A percentile compares a stretch with the other conserved stretches of the same genome.
Evolutionary conservation across 2,329 filamentous ascomycete genomes (phyloP).

Genomic region (Trichoderma sp.): DNA sequence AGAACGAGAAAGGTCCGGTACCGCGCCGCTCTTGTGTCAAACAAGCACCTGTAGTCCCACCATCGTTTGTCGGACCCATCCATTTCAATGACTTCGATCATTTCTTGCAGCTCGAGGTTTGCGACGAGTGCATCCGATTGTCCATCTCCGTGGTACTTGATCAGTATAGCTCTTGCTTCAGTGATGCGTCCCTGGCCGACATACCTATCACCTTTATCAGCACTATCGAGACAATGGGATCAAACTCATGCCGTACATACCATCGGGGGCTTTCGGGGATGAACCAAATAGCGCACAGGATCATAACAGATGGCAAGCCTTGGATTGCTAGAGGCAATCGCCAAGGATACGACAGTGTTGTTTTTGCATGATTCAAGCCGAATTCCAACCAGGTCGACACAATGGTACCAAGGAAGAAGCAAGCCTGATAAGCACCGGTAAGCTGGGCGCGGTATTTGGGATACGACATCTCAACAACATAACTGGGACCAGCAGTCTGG

Average conservation of each 20-base stretch:
- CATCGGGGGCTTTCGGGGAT: constrained; percentile 11
- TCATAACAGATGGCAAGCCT: neutral
- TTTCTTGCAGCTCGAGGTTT: constrained; percentile 11
- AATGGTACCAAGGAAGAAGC: constrained; percentile 12
- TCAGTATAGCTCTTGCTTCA: neutral
- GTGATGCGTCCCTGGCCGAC: constrained; percentile 1
- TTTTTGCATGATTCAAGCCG: constrained; percentile 14
- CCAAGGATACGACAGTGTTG: constrained; percentile 4
- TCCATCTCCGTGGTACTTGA: constrained; percentile 11
- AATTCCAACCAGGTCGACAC: constrained; percentile 9
- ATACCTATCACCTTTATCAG: neutral
- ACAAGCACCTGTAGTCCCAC: constrained; percentile 11
- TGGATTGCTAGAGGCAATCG: constrained; percentile 4
- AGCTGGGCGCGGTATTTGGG: constrained; percentile 15
- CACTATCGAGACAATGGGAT: neutral
- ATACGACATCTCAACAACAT: constrained; percentile 15
- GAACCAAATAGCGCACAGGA: constrained; percentile 4
- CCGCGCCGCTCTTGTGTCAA: constrained; percentile 12
- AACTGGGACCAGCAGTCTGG: constrained; percentile 4
- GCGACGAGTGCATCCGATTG: constrained; percentile 6
- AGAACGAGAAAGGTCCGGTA: constrained; percentile 11
- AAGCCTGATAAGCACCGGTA: constrained; percentile 10
- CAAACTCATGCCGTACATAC: neutral
- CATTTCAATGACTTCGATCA: constrained; percentile 9
- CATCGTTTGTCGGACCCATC: constrained; percentile 6